phyloP scores from a whole-genome alignment of 2,329 filamentous ascomycete species.

The Tolypocladium pustulatum region DNA sequence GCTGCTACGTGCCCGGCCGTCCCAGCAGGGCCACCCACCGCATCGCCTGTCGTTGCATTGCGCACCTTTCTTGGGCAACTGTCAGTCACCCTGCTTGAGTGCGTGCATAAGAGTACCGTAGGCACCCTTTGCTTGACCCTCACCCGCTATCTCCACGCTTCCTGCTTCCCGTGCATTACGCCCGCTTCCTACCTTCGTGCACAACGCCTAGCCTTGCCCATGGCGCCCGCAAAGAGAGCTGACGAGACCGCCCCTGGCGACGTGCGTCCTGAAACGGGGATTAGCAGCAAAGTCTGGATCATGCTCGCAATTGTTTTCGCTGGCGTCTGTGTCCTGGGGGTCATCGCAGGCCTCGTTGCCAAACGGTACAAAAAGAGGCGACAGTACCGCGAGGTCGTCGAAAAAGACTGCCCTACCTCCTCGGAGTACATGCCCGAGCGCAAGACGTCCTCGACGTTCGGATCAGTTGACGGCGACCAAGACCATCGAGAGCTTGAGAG shows the following conservation, averaged over 20 bases:
- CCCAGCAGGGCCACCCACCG: not conserved
- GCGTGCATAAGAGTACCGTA: not conserved
- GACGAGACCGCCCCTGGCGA: not conserved
- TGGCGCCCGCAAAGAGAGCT: not conserved
- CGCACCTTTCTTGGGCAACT: not conserved
- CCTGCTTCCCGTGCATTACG: not conserved
- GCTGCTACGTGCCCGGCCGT: not conserved
- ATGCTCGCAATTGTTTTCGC: not conserved
- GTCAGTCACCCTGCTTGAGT: not conserved
- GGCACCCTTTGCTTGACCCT: not conserved
- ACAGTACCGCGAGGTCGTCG: not conserved
- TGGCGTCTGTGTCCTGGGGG: not conserved
- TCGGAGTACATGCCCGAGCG: not conserved
- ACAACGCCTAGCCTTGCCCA: not conserved
- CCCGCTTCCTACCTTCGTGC: not conserved
- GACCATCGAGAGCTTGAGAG: constrained; percentile 27
- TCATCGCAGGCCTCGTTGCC: not conserved
- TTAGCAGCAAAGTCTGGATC: not conserved
- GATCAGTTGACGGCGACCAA: not conserved
- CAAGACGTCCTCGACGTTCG: not conserved
- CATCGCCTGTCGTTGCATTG: not conserved
- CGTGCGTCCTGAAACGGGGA: not conserved
- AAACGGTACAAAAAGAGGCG: not conserved
- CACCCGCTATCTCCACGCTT: not conserved
- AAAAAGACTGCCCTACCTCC: not conserved